Base-by-base conservation (phyloP, 306 rosid species). In the Trifolium subterraneum region DNA sequence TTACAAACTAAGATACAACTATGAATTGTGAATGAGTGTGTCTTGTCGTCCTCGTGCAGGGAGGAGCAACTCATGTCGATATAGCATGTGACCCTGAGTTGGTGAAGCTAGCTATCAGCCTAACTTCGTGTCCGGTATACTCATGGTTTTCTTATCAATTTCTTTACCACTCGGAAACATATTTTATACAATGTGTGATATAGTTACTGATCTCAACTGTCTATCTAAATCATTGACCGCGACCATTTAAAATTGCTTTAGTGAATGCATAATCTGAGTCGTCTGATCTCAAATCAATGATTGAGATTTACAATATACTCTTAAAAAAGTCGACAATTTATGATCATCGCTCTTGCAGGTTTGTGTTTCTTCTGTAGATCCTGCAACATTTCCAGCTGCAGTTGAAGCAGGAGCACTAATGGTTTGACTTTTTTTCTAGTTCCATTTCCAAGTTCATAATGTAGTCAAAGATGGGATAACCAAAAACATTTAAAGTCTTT, bases 41-140 rank as follows among this genome's bases (percentile, higher is more conserved):
- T 19, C 2, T 50, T 64, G 15, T 33, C 67, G 64, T 80, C 33
- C 4, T 6, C 72, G 41, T 52, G 65, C 74, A 91, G 96, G 98
- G 97, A 15, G 98, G 96, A 84, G 96, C 98, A 66, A 93, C 97
- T 82, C 98, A 91, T 45, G 97, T 93, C 77, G 98, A 93, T 82
- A 93, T 91, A 85, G 97, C 98, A 54, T 91, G 97, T 77, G 97
- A 93, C 70, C 92, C 97, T 0, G 96, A 88, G 81, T 80, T 93
- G 85, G 98, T 93, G 86, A 89, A 87, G 81, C 91, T 93, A 71
- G 97, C 96, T 27, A 78, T 86, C 56, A 82, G 87, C 73, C 85
- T 93, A 87, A 93, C 97, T 83, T 84, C 92, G 84, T 85, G 88
- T 87, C 97, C 96, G 78, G 97, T 89, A 89, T 56, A 54, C 29